Base-by-base conservation (phyloP, 495 filamentous ascomycete species). In the Penicillium soppii region DNA sequence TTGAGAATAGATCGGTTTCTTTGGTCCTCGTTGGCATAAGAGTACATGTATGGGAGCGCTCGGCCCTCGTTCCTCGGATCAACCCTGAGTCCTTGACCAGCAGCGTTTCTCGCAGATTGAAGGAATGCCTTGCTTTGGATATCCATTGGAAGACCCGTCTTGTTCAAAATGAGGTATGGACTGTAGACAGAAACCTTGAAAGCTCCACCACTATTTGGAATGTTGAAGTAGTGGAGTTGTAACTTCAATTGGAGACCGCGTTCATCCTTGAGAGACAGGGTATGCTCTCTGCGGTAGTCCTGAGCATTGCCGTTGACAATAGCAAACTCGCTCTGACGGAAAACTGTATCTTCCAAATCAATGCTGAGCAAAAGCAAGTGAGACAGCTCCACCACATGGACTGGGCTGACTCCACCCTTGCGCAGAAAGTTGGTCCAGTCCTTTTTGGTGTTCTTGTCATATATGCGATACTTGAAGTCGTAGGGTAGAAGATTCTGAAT, bases 381-480 rank as follows among this genome's bases (percentile, higher is more conserved):
- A 15, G 94, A 96, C 3, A 97, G 72, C 67, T 97, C 92, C 33
- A 97, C 91, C 7, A 97, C 91, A 70, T 98, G 94, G 2, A 97
- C 92, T 1, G 94, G 94, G 66, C 94, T 97, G 39, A 96, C 86
- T 17, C 94, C 94, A 8, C 94, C 94, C 68, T 95, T 97, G 44
- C 94, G 81, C 17, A 98, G 69, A 74, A 98, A 98, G 63, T 98
- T 98, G 0, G 91, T 92, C 94, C 95, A 98, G 67, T 98, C 92
- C 65, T 95, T 94, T 73, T 88, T 91, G 0, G 91, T 97, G 66
- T 95, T 94, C 74, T 91, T 95, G 72, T 98, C 94, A 62, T 97
- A 97, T 19, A 98, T 97, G 46, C 91, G 82, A 65, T 97, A 97
- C 67, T 97, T 97, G 86, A 98, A 98, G 71, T 97, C 95, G 60